Conservation (phyloP, 306 rosid genomes). For the Quercus alba region DNA sequence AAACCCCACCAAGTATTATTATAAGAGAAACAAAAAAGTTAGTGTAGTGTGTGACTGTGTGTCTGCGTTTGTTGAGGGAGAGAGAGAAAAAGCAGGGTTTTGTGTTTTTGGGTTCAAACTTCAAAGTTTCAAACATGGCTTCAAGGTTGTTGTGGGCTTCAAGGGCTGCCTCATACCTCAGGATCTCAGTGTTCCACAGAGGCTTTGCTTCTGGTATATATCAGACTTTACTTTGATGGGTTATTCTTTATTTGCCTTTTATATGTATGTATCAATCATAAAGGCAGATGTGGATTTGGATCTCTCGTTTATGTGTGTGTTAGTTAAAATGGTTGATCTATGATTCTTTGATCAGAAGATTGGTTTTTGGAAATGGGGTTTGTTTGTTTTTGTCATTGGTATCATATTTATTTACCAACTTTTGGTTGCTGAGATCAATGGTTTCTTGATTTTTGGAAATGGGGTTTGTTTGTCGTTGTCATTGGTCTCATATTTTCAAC, state of each 20-base stretch:
- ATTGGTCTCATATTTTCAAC: too few relatives aligned
- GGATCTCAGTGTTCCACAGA: conserved; percentile 56
- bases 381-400: conserved; percentile 2
- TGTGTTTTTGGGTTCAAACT: background rate
- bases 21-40: background rate
- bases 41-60: too few relatives aligned
- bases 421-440: background rate
- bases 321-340: conserved; percentile 25
- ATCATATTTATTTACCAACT: background rate
- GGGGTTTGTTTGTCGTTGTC: too few relatives aligned
- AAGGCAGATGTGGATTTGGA: background rate
- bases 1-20: background rate
- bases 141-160: conserved; percentile 73
- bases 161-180: conserved; percentile 70
- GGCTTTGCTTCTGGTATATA: conserved; percentile 56
- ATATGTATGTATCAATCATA: background rate
- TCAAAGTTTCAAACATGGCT: conserved; percentile 49
- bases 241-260: background rate
- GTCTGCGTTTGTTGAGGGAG: background rate
- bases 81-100: background rate
- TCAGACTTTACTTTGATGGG: background rate
- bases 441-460: too few relatives aligned
- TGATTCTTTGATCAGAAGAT: conserved; percentile 7
- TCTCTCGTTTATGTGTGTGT: conserved; percentile 27
- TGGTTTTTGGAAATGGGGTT: background rate